These are phyloP conservation scores for Samsoniella hepiali DNA, from an alignment of 2,329 filamentous ascomycete genomes.

Conservation along the genomic window DNA sequence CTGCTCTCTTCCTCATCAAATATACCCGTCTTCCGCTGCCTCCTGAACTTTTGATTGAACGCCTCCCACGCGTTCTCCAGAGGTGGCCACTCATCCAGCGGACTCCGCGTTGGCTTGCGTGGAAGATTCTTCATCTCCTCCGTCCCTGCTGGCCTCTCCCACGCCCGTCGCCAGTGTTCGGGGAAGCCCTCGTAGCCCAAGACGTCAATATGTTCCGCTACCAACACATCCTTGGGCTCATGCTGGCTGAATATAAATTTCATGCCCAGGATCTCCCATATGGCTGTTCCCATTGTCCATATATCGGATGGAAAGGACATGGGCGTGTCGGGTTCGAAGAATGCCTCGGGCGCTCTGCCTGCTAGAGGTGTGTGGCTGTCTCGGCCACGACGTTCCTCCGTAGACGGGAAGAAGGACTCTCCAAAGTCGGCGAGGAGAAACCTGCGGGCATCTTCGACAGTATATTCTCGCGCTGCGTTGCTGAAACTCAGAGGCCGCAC, in stretches of 20 bases:
- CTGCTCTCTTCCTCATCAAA: too few species aligned
- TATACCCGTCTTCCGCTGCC: too few species aligned
- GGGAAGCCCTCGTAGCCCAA: too few species aligned
- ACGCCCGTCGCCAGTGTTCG: too few species aligned
- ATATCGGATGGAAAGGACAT: constrained; percentile 11
- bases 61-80: too few species aligned
- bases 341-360: neutral
- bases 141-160: too few species aligned
- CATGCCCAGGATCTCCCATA: constrained; percentile 15
- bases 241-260: neutral
- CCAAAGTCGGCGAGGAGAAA: constrained; percentile 3
- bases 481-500: neutral
- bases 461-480: neutral
- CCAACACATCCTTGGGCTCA: too few species aligned
- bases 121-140: too few species aligned
- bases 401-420: neutral
- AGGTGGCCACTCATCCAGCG: too few species aligned
- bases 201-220: too few species aligned
- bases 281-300: constrained; percentile 15
- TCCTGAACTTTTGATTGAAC: too few species aligned
- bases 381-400: neutral
- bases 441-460: neutral
- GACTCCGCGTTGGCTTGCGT: too few species aligned
- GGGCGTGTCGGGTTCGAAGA: neutral
- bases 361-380: constrained; percentile 8